Evolutionary conservation across 2,329 filamentous ascomycete genomes (phyloP), one percentile per base, ranked within the genome.

Genomic region (Ceratocystis papillata): DNA sequence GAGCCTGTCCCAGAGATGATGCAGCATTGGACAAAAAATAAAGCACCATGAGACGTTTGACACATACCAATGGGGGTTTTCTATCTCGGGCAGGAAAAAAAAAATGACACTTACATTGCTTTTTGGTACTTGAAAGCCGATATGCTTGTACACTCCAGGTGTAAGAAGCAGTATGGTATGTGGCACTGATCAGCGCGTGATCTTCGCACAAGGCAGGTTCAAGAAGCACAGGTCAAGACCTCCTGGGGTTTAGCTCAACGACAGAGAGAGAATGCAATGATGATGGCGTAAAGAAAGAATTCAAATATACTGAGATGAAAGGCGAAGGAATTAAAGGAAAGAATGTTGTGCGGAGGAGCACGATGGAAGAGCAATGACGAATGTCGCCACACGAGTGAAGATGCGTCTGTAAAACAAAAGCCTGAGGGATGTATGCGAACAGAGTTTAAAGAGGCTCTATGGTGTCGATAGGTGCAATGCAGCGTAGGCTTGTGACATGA

Each of bases 81-180:
- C 4, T 50, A 22, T 25, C 7, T n/a, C 6, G 25, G 5, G 15
- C 15, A 48, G 2, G 10, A 22, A 3, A 10, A 28, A 53, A 2
- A 33, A 33, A 33, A 33, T 7, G 30, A 7, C 22, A 53, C 17
- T 59, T 30, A 33, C 17, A n/a, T 30, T 30, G 33, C 10, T 59
- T 59, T 59, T n/a, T 25, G 15, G n/a, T 59, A 2, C 5, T 33
- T n/a, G 12, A 37, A 33, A 59, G 55, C 3, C 37, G 37, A 12
- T 41, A 15, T 10, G 55, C 28, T 37, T 59, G 25, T 59, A 59
- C 55, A 59, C 55, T 7, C 55, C 55, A n/a, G 55, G 55, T 59
- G 55, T 59, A 37, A 59, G 33, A 59, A n/a, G 55, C 25, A 37
- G 37, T 12, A n/a, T 59, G 28, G 28, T 59, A 5, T n/a, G 17